Percentiles rank a stretch among this genome's conserved stretches.
Evolutionary conservation across 768 basidiomycete genomes (phyloP).

Genomic region (Infundibulicybe gibba): DNA sequence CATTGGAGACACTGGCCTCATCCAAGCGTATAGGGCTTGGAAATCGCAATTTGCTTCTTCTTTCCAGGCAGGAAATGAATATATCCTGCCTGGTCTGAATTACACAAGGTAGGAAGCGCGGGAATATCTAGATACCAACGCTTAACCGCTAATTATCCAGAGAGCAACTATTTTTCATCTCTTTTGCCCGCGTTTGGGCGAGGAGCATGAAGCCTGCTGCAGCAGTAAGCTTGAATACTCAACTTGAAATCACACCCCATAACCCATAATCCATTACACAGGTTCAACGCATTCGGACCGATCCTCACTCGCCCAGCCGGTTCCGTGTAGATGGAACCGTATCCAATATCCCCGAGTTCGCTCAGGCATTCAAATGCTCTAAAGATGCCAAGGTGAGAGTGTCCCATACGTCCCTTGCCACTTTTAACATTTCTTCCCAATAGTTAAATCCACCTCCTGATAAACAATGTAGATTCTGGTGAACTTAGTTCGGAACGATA

Average conservation of each 20-base stretch:
- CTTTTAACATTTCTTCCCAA: slow-evolving; percentile 1
- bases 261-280: slow-evolving; percentile 17
- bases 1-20: slow-evolving; percentile 81
- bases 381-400: slow-evolving; percentile 63
- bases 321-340: slow-evolving; percentile 87
- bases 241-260: not conserved
- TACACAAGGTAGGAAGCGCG: slow-evolving; percentile 54
- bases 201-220: slow-evolving; percentile 75
- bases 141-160: slow-evolving; percentile 27
- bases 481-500: slow-evolving; percentile 17
- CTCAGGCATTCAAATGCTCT: slow-evolving; percentile 81
- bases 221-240: slow-evolving; percentile 43
- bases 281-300: slow-evolving; percentile 79
- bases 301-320: slow-evolving; percentile 82
- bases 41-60: slow-evolving; percentile 68
- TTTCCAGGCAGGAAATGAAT: slow-evolving; percentile 55
- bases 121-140: not conserved
- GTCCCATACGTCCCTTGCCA: not conserved
- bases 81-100: slow-evolving; percentile 76
- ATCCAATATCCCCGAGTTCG: slow-evolving; percentile 85
- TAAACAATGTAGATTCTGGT: slow-evolving; percentile 82
- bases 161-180: slow-evolving; percentile 93
- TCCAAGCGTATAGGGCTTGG: slow-evolving; percentile 93
- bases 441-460: slow-evolving; percentile 83
- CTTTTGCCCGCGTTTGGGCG: slow-evolving; percentile 88